These are phyloP conservation scores for Nothophytophthora sp. DNA, from an alignment of 352 stramenopile species.

Conservation along the genomic window DNA sequence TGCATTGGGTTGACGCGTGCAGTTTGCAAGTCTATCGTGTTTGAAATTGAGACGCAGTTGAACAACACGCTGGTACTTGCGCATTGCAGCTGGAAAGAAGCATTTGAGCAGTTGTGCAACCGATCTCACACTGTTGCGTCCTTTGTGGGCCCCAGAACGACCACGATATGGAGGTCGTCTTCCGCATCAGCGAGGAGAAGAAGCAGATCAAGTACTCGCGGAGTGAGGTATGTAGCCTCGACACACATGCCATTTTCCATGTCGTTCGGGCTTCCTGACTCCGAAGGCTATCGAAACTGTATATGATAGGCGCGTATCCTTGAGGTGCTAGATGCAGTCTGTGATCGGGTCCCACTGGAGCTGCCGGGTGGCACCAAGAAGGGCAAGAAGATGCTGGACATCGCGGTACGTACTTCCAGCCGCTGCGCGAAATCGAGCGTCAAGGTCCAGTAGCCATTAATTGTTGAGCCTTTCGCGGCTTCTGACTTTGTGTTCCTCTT, in stretches of 20 bases:
- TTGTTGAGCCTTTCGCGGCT: not conserved
- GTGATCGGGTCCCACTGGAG: conserved; percentile 45
- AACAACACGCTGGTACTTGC: conserved; percentile 72
- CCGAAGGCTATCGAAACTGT: too few relatives aligned
- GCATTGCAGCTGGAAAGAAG: not conserved
- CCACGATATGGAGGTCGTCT: conserved; percentile 84
- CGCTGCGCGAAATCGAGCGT: too few relatives aligned
- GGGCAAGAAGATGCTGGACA: conserved; percentile 56
- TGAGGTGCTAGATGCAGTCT: conserved; percentile 82
- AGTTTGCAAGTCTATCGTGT: conserved; percentile 86
- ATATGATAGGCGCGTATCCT: conserved; percentile 75
- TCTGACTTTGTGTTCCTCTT: not conserved
- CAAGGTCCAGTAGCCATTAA: not conserved
- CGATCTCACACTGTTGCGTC: not conserved
- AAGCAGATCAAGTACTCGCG: conserved; percentile 84
- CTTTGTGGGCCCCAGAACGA: conserved; percentile 45
- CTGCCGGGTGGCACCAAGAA: conserved; percentile 43
- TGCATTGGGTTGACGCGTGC: not conserved
- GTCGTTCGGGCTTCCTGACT: too few relatives aligned
- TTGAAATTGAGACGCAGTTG: conserved; percentile 80
- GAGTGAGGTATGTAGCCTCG: conserved; percentile 58
- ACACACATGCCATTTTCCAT: too few relatives aligned
- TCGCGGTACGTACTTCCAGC: conserved; percentile 50
- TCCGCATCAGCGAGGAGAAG: conserved; percentile 87
- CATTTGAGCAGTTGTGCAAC: too few relatives aligned